Evolutionary conservation across 495 filamentous ascomycete species (phyloP).

Genomic region (Sordaria brevicollis): DNA sequence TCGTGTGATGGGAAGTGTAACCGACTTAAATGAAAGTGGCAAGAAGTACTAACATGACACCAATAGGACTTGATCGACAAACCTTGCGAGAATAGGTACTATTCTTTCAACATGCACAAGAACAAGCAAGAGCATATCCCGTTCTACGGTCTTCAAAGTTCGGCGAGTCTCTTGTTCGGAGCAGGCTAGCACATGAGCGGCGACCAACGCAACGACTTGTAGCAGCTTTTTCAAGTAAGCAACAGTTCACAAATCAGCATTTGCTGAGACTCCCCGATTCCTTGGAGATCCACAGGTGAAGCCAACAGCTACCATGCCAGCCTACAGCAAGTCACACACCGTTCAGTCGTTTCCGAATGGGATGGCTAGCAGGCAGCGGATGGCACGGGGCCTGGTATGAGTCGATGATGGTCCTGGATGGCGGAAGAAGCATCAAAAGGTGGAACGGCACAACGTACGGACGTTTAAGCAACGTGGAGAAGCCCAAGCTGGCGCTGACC

Average conservation of each 20-base stretch:
- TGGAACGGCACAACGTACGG: no score
- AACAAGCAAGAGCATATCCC: not conserved
- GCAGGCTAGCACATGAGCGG: not conserved
- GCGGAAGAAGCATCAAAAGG: no score
- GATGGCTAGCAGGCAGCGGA: no score
- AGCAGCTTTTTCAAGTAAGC: not conserved
- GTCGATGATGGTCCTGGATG: no score
- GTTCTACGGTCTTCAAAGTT: not conserved
- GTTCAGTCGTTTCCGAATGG: no score
- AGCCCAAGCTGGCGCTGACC: no score
- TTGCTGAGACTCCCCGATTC: not conserved
- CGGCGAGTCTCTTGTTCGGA: not conserved
- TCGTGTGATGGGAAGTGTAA: not conserved
- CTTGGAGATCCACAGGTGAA: not conserved
- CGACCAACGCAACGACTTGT: not conserved
- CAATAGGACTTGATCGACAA: constrained; percentile 10
- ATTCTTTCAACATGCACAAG: not conserved
- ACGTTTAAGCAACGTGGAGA: no score
- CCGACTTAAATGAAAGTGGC: not conserved
- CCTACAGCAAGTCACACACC: not conserved
- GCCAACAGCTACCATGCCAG: not conserved
- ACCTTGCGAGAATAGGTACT: not conserved
- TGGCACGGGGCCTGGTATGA: not conserved
- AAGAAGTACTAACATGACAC: not conserved
- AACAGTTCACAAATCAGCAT: not conserved